Conservation (phyloP, 805 yeast species). For the Blastobotrys peoriensis region DNA sequence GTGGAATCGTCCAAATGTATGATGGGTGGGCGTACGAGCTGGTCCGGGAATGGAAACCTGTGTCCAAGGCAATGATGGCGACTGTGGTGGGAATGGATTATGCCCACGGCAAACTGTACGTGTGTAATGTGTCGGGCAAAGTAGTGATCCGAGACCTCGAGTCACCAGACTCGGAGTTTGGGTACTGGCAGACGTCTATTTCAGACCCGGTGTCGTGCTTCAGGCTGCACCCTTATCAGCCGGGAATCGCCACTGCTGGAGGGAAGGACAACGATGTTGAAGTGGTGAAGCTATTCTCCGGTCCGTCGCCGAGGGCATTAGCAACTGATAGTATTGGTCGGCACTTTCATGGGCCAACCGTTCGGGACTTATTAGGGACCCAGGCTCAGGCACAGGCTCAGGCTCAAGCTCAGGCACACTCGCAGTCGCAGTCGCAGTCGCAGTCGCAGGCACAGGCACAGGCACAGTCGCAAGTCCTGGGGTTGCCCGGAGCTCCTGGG, state of each 20-base stretch:
- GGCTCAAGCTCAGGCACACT: too few relatives aligned
- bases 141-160: constrained; percentile 17
- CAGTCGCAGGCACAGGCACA: too few relatives aligned
- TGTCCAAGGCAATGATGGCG: constrained; percentile 9
- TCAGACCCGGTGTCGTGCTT: constrained; percentile 33
- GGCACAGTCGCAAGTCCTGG: too few relatives aligned
- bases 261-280: constrained; percentile 44
- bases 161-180: constrained; percentile 4
- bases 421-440: too few relatives aligned
- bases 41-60: constrained; percentile 19
- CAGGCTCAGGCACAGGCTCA: too few relatives aligned
- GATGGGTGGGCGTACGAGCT: constrained; percentile 12
- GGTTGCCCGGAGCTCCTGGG: not conserved
- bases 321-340: not conserved
- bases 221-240: constrained; percentile 33
- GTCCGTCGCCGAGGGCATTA: constrained; percentile 1
- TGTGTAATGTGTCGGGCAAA: constrained; percentile 17
- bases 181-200: constrained; percentile 7
- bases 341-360: not conserved
- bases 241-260: constrained; percentile 42
- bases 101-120: constrained; percentile 10
- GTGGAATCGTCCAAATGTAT: constrained; percentile 20
- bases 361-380: not conserved
- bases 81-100: constrained; percentile 18
- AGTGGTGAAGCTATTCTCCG: constrained; percentile 25